Conservation (phyloP, 163 green algal genomes). For the Coccomyxa subellipsoidea region DNA sequence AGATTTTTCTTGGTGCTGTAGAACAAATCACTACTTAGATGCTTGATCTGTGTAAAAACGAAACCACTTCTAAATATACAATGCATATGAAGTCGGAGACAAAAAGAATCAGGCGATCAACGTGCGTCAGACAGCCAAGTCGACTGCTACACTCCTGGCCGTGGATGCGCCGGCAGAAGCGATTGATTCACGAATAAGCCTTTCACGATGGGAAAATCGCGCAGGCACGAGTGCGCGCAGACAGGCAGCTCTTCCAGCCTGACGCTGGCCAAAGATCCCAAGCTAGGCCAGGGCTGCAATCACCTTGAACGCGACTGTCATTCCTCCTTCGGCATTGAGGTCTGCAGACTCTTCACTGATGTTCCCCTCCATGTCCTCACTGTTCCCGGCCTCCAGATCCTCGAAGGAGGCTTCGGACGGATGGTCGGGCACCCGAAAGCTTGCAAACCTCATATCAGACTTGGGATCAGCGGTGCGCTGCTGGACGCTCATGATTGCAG, state of each 20-base stretch:
- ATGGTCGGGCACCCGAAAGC: background rate
- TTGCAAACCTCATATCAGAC: background rate
- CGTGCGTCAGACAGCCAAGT: background rate
- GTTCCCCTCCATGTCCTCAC: background rate
- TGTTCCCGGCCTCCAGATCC: background rate
- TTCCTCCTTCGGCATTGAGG: background rate
- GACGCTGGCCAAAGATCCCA: background rate
- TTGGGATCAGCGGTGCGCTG: background rate
- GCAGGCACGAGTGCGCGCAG: background rate
- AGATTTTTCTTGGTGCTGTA: background rate
- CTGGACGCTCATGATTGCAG: background rate
- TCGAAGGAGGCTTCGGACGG: background rate
- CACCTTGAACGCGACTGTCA: constrained; percentile 10
- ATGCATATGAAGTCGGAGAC: too few species aligned
- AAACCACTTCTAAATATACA: too few species aligned
- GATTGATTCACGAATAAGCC: background rate
- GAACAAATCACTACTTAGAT: too few species aligned
- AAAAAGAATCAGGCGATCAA: background rate
- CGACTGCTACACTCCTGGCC: background rate
- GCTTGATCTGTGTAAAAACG: too few species aligned
- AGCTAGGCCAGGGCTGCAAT: background rate
- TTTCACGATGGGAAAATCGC: background rate
- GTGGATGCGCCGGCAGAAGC: background rate
- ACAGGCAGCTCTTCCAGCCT: background rate
- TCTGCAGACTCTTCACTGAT: background rate